A percentile compares a stretch with the other conserved stretches of the same genome.
These are phyloP conservation scores for Ophiostoma novo-ulmi DNA, from an alignment of 2,329 filamentous ascomycete genomes.

Conservation along the genomic window DNA sequence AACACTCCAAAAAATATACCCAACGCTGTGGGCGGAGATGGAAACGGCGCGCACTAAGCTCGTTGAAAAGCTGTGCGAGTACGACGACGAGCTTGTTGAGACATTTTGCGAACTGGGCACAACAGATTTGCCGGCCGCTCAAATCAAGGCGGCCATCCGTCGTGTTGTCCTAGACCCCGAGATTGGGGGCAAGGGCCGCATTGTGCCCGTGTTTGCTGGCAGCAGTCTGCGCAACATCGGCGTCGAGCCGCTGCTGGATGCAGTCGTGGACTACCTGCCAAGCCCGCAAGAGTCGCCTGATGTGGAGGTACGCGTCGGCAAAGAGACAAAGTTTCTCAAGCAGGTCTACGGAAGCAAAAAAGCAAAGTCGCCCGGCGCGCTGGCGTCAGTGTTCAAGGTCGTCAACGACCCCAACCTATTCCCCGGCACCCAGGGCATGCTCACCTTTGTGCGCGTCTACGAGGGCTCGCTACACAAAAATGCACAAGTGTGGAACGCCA, in stretches of 20 bases:
- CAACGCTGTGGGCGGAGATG: constrained; percentile 61
- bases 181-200: constrained; percentile 49
- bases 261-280: constrained; percentile 80
- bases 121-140: constrained; percentile 62
- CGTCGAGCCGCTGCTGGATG: constrained; percentile 85
- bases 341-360: constrained; percentile 24
- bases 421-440: constrained; percentile 58
- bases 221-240: constrained; percentile 93
- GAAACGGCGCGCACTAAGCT: constrained; percentile 70
- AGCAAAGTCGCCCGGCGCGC: constrained; percentile 33
- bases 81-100: constrained; percentile 82
- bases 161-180: constrained; percentile 49
- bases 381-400: constrained; percentile 85
- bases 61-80: constrained; percentile 78
- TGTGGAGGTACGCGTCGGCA: constrained; percentile 37
- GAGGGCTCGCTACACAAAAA: constrained; percentile 73
- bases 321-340: constrained; percentile 46
- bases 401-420: constrained; percentile 69
- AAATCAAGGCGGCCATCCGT: constrained; percentile 70
- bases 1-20: constrained; percentile 46
- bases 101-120: constrained; percentile 73
- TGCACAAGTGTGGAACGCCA: constrained; percentile 78
- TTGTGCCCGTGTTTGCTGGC: constrained; percentile 84
- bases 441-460: constrained; percentile 91
- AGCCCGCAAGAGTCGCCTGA: constrained; percentile 51